These are phyloP conservation scores for Hypoxylon sp. DNA, from an alignment of 2,329 filamentous ascomycete species.

Conservation along the genomic window DNA sequence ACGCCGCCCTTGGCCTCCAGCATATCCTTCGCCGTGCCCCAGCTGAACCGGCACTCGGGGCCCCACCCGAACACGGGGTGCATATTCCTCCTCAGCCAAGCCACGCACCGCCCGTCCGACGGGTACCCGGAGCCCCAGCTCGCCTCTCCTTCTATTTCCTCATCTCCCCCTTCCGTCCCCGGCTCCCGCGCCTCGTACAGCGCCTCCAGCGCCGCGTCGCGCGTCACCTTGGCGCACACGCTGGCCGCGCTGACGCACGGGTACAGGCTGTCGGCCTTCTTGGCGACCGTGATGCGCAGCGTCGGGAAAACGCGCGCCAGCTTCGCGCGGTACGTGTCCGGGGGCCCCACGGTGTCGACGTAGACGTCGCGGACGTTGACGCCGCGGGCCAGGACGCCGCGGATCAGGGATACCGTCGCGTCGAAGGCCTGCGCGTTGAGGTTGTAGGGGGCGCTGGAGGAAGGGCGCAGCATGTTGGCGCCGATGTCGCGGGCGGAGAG, in stretches of 20 bases:
- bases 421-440: constrained; percentile 97
- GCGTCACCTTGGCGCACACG: constrained; percentile 95
- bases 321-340: constrained; percentile 84
- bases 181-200: constrained; percentile 70
- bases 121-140: constrained; percentile 95
- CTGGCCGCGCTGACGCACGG: constrained; percentile 93
- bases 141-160: constrained; percentile 59
- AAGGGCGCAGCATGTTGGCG: constrained; percentile 78
- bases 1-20: constrained; percentile 79
- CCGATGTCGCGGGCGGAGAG: constrained; percentile 88
- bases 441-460: constrained; percentile 74
- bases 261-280: constrained; percentile 93
- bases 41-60: constrained; percentile 91
- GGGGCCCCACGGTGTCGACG: constrained; percentile 92
- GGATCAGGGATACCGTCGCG: constrained; percentile 85
- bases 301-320: constrained; percentile 87
- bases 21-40: constrained; percentile 95
- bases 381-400: constrained; percentile 77
- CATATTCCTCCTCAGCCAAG: constrained; percentile 88
- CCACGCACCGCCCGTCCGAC: constrained; percentile 81
- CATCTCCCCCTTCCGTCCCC: constrained; percentile 41
- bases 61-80: constrained; percentile 97
- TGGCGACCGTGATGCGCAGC: constrained; percentile 78
- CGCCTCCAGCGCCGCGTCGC: constrained; percentile 88
- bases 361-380: constrained; percentile 91